Conservation (phyloP, 495 filamentous ascomycete species). For the Apodospora peruviana region DNA sequence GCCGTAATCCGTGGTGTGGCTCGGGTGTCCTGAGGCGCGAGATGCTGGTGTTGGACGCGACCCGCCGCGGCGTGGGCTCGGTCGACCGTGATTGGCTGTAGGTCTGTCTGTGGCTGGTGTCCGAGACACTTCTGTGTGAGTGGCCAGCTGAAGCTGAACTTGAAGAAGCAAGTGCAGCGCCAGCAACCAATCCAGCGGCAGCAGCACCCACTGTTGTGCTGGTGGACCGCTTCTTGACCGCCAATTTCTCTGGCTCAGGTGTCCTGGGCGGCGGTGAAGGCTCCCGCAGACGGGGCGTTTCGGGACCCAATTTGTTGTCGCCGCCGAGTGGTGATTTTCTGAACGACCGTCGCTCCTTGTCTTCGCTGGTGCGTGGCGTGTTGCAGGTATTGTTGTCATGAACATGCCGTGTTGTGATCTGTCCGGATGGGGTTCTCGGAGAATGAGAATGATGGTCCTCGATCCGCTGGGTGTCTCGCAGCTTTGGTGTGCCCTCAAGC, state of each 20-base stretch:
- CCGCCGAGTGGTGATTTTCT: conserved; percentile 17
- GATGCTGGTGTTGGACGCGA: conserved; percentile 46
- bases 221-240: conserved; percentile 16
- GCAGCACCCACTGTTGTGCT: background rate
- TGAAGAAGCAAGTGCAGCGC: conserved; percentile 11
- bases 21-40: conserved; percentile 53
- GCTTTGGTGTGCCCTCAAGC: conserved; percentile 7
- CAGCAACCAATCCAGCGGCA: background rate
- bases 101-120: conserved; percentile 18
- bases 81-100: conserved; percentile 23
- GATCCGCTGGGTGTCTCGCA: conserved; percentile 12
- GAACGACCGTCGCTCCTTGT: conserved; percentile 5
- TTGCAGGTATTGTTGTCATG: conserved; percentile 3
- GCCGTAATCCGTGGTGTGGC: conserved; percentile 42
- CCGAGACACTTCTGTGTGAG: conserved; percentile 3
- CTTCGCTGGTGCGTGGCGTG: conserved; percentile 9
- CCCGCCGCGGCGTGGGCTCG: conserved; percentile 32
- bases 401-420: no score
- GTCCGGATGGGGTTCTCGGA: no score
- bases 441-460: no score
- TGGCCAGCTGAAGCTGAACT: background rate
- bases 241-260: conserved; percentile 29
- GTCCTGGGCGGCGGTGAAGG: conserved; percentile 25
- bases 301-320: conserved; percentile 9
- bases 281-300: conserved; percentile 21